Evolutionary conservation across 768 basidiomycete species (phyloP).

Genomic region (Termitomyces sp.): DNA sequence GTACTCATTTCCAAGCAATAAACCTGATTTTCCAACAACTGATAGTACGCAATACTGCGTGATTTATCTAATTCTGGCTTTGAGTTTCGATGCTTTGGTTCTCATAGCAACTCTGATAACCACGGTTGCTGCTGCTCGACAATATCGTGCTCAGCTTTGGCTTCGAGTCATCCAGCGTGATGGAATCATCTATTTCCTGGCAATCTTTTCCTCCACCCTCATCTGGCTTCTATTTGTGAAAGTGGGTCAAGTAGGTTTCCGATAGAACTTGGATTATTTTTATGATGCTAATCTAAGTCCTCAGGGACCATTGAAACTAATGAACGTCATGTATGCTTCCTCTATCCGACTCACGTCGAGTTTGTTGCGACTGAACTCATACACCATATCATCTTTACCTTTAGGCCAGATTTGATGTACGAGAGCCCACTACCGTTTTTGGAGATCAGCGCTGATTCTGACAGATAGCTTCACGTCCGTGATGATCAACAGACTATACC

Average conservation of each 20-base stretch:
- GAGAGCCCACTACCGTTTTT: background rate
- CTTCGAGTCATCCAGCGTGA: conserved; percentile 16
- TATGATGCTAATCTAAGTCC: background rate
- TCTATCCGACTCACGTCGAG: background rate
- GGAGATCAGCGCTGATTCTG: background rate
- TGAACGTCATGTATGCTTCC: conserved; percentile 4
- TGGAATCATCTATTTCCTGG: conserved; percentile 17
- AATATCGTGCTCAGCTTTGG: conserved; percentile 6
- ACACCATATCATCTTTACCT: background rate
- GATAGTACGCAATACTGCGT: background rate
- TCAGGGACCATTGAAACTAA: background rate
- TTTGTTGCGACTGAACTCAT: background rate
- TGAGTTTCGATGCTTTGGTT: conserved; percentile 14
- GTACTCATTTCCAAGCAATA: background rate
- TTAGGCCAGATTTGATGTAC: conserved; percentile 9
- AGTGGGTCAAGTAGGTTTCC: background rate
- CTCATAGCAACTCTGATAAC: conserved; percentile 11
- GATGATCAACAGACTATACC: conserved; percentile 18
- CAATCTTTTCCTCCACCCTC: conserved; percentile 17
- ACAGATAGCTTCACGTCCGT: conserved; percentile 13
- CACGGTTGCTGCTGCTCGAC: conserved; percentile 9
- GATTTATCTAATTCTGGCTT: conserved; percentile 12
- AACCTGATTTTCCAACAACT: background rate
- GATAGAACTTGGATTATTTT: too few relatives aligned
- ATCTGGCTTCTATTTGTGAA: conserved; percentile 11